Evolutionary conservation across 208 protist species (phyloP).

Genomic region (Giardia muris): DNA sequence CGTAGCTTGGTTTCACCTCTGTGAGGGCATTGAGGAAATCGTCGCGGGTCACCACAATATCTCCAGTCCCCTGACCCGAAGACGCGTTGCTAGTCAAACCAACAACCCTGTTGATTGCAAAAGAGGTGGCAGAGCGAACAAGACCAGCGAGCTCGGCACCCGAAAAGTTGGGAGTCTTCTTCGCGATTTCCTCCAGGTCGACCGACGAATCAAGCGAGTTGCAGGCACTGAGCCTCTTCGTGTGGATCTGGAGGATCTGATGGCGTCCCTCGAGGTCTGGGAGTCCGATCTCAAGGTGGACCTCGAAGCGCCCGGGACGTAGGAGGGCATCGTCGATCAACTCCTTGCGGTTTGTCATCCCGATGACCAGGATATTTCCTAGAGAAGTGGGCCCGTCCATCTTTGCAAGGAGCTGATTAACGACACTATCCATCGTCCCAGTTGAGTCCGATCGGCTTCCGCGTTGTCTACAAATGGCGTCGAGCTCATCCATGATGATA

Average conservation of each 20-base stretch:
- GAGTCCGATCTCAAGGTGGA: slow-evolving; percentile 71
- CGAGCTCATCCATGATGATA: slow-evolving; percentile 99
- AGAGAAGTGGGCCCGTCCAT: slow-evolving; percentile 93
- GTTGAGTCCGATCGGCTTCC: slow-evolving; percentile 67
- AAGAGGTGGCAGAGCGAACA: slow-evolving; percentile 57
- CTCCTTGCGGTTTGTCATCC: slow-evolving; percentile 95
- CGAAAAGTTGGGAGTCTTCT: slow-evolving; percentile 87
- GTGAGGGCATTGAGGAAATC: slow-evolving; percentile 60
- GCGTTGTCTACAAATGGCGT: slow-evolving; percentile 58
- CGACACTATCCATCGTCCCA: slow-evolving; percentile 85
- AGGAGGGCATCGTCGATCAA: slow-evolving; percentile 97
- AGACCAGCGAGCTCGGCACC: slow-evolving; percentile 73
- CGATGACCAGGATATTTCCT: slow-evolving; percentile 98
- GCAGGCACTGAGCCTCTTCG: slow-evolving; percentile 66
- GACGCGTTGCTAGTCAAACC: neutral
- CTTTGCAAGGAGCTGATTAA: slow-evolving; percentile 98
- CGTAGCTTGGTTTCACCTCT: slow-evolving; percentile 83
- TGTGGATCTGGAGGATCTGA: slow-evolving; percentile 97
- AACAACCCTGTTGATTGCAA: slow-evolving; percentile 24
- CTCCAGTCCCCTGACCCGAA: neutral
- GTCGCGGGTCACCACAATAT: slow-evolving; percentile 32
- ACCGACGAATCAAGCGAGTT: slow-evolving; percentile 67
- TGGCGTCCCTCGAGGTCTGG: slow-evolving; percentile 82
- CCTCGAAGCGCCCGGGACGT: slow-evolving; percentile 88
- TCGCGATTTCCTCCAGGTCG: slow-evolving; percentile 67